Conservation (phyloP, 2,329 filamentous ascomycete genomes). For the Sporothrix sp. region DNA sequence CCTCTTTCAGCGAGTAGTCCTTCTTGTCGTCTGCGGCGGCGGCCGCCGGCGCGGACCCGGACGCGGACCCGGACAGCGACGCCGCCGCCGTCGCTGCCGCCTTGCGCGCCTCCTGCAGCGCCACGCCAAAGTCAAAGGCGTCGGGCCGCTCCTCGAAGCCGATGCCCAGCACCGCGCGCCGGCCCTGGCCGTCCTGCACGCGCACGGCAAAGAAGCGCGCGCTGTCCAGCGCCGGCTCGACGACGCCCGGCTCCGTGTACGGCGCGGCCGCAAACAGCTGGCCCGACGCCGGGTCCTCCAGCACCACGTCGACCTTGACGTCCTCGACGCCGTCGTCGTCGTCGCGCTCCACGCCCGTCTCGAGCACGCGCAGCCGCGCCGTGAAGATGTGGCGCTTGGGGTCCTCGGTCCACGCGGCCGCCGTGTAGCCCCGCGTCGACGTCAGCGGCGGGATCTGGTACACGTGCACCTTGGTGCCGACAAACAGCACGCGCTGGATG, state of each 20-base stretch:
- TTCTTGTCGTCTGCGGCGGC: conserved; percentile 40
- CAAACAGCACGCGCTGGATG: conserved; percentile 77
- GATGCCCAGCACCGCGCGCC: conserved; percentile 71
- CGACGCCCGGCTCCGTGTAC: conserved; percentile 54
- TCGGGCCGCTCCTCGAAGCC: conserved; percentile 81
- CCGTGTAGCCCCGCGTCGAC: conserved; percentile 69
- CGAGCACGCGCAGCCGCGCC: conserved; percentile 66
- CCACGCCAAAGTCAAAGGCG: conserved; percentile 76
- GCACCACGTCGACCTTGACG: conserved; percentile 63
- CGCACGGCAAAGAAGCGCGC: conserved; percentile 76
- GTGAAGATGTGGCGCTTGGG: conserved; percentile 74
- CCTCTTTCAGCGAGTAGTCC: conserved; percentile 80
- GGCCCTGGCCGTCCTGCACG: conserved; percentile 63
- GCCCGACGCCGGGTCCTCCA: conserved; percentile 65
- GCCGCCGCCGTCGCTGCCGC: conserved; percentile 20
- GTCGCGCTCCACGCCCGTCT: conserved; percentile 50
- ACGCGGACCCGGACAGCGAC: conserved; percentile 20
- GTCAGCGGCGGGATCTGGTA: conserved; percentile 78
- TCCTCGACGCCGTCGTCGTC: conserved; percentile 32
- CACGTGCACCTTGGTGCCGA: conserved; percentile 65
- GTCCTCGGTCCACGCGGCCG: conserved; percentile 65
- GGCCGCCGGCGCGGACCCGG: not conserved
- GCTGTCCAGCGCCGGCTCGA: conserved; percentile 71
- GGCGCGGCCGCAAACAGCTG: conserved; percentile 77
- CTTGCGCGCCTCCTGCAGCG: conserved; percentile 67